Evolutionary conservation across 2,329 filamentous ascomycete species (phyloP).

Genomic region (Tolypocladium endophyticum): DNA sequence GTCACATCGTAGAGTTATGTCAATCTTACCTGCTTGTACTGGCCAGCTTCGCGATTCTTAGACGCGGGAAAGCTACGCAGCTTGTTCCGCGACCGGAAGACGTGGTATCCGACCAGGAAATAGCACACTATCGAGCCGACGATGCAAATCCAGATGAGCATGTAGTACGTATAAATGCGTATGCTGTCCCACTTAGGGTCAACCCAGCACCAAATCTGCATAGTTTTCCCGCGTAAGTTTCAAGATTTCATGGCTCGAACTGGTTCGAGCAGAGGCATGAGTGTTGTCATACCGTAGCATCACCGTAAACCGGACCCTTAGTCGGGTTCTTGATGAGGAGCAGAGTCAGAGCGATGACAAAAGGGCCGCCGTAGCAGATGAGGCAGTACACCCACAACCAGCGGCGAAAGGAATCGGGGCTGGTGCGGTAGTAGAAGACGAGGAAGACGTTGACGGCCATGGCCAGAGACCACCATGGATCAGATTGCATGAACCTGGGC

Average conservation of each 20-base stretch:
- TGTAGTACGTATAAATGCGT: conserved; percentile 51
- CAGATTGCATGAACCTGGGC: conserved; percentile 63
- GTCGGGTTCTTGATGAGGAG: conserved; percentile 39
- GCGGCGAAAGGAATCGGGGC: conserved; percentile 56
- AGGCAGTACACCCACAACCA: conserved; percentile 63
- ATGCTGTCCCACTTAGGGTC: conserved; percentile 41
- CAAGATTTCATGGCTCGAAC: background rate
- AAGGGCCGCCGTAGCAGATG: conserved; percentile 62
- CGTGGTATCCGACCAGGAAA: conserved; percentile 45
- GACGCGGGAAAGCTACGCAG: conserved; percentile 39
- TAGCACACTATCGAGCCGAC: conserved; percentile 44
- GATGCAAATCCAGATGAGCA: conserved; percentile 52
- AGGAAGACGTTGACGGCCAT: conserved; percentile 79
- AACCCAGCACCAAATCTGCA: conserved; percentile 54
- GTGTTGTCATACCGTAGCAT: conserved; percentile 39
- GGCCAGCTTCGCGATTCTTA: conserved; percentile 16
- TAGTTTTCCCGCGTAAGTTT: background rate
- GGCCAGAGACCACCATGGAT: conserved; percentile 67
- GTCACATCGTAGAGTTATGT: background rate
- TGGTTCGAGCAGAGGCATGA: background rate
- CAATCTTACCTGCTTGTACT: conserved; percentile 20
- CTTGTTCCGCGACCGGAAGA: conserved; percentile 47
- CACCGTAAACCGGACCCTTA: conserved; percentile 37
- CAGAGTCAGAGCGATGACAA: conserved; percentile 55
- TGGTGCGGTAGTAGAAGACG: conserved; percentile 50